Evolutionary conservation across 805 yeast species (phyloP).

Genomic region (Wickerhamiella allomyrinae): DNA sequence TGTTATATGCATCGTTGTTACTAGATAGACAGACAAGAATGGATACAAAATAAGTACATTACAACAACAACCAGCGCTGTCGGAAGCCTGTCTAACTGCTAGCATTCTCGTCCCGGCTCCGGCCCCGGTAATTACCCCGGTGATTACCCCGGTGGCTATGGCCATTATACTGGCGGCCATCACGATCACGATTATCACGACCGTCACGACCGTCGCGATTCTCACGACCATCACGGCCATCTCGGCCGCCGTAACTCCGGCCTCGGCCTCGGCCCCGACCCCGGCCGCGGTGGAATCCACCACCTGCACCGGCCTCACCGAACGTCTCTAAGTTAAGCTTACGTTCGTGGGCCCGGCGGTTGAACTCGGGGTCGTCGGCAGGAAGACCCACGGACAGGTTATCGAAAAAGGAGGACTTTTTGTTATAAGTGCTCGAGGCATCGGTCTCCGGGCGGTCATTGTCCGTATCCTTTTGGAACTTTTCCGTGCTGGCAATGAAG

Average conservation of each 20-base stretch:
- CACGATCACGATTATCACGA: not conserved
- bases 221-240: not conserved
- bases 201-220: conserved; percentile 3
- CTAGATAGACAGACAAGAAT: too few species aligned
- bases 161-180: not conserved
- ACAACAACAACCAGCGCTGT: too few species aligned
- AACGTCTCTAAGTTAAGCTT: conserved; percentile 66
- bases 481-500: conserved; percentile 60
- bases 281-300: conserved; percentile 5
- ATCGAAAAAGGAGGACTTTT: conserved; percentile 79
- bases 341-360: conserved; percentile 53
- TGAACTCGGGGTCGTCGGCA: conserved; percentile 15
- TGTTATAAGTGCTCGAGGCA: conserved; percentile 43
- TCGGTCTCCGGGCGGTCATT: conserved; percentile 13
- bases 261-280: conserved; percentile 12
- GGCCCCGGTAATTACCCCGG: not conserved
- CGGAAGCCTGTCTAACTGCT: too few species aligned
- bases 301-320: conserved; percentile 42
- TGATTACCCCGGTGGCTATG: not conserved
- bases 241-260: conserved; percentile 9
- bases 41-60: too few species aligned
- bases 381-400: conserved; percentile 51
- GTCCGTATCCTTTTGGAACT: conserved; percentile 37
- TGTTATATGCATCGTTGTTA: too few species aligned
- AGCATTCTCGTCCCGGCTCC: not conserved